Percentiles rank a stretch among this genome's conserved stretches.
Conservation (phyloP, 2,329 filamentous ascomycete genomes). For the Metarhizium brunneum region DNA sequence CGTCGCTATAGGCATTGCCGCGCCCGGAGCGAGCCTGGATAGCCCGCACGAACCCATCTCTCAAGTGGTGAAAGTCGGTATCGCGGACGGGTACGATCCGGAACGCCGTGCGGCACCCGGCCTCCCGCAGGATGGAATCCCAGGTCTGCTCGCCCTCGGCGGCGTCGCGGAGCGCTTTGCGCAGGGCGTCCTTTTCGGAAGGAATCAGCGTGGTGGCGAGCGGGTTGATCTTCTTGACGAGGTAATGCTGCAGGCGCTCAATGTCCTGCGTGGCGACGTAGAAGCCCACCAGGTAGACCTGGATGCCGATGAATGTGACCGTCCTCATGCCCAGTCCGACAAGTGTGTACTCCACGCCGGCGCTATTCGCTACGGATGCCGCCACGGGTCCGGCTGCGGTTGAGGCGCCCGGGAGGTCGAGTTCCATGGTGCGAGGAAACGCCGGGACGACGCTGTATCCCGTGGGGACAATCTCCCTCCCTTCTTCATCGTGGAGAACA, state of each 20-base stretch:
- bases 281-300: slow-evolving; percentile 90
- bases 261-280: slow-evolving; percentile 84
- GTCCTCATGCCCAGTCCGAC: slow-evolving; percentile 81
- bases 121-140: slow-evolving; percentile 57
- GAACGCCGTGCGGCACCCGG: slow-evolving; percentile 65
- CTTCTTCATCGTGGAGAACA: slow-evolving; percentile 57
- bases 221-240: slow-evolving; percentile 68
- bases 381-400: slow-evolving; percentile 21
- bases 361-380: slow-evolving; percentile 27
- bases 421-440: slow-evolving; percentile 64
- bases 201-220: slow-evolving; percentile 75
- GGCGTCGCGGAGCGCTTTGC: slow-evolving; percentile 59
- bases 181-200: slow-evolving; percentile 68
- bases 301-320: slow-evolving; percentile 80
- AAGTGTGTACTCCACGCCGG: slow-evolving; percentile 68
- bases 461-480: slow-evolving; percentile 67
- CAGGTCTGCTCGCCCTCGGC: slow-evolving; percentile 63
- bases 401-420: slow-evolving; percentile 36
- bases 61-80: slow-evolving; percentile 87
- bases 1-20: slow-evolving; percentile 51
- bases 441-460: slow-evolving; percentile 71
- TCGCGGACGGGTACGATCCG: slow-evolving; percentile 84
- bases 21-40: slow-evolving; percentile 64
- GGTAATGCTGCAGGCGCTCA: slow-evolving; percentile 64
- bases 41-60: slow-evolving; percentile 83